Evolutionary conservation across 2,329 filamentous ascomycete genomes (phyloP).

Genomic region (Cytospora schulzeri): DNA sequence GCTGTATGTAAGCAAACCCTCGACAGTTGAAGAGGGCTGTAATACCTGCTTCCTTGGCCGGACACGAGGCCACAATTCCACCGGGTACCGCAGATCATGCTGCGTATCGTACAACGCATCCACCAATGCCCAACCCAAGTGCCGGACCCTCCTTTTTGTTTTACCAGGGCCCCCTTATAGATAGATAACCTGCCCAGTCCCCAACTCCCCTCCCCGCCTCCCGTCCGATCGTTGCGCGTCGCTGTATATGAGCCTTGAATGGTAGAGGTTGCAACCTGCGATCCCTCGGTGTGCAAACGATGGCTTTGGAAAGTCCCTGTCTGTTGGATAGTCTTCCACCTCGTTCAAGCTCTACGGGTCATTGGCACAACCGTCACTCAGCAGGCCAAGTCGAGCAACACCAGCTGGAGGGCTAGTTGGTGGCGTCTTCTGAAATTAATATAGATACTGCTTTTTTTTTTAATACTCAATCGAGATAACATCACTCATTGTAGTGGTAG

Average conservation of each 20-base stretch:
- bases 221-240: slow-evolving; percentile 5
- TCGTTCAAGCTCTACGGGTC: background rate
- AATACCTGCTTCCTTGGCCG: background rate
- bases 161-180: slow-evolving; percentile 3
- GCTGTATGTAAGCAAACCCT: background rate
- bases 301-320: background rate
- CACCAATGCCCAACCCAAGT: slow-evolving; percentile 1
- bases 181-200: background rate
- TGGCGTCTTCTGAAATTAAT: slow-evolving; percentile 8
- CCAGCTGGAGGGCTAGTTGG: background rate
- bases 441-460: slow-evolving; percentile 3
- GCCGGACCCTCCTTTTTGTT: background rate
- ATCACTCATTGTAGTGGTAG: slow-evolving; percentile 84
- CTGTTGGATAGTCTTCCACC: background rate
- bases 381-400: background rate
- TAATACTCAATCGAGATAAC: background rate
- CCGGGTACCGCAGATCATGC: slow-evolving; percentile 1
- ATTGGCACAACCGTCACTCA: background rate
- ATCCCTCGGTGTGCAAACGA: background rate
- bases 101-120: background rate
- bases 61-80: slow-evolving; percentile 1
- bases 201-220: background rate
- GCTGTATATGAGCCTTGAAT: slow-evolving; percentile 12
- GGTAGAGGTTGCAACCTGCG: background rate
- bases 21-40: background rate